These are phyloP conservation scores for Sphagnum fallax DNA, from an alignment of 228 moss, liverwort and hornwort genomes.

Conservation along the genomic window DNA sequence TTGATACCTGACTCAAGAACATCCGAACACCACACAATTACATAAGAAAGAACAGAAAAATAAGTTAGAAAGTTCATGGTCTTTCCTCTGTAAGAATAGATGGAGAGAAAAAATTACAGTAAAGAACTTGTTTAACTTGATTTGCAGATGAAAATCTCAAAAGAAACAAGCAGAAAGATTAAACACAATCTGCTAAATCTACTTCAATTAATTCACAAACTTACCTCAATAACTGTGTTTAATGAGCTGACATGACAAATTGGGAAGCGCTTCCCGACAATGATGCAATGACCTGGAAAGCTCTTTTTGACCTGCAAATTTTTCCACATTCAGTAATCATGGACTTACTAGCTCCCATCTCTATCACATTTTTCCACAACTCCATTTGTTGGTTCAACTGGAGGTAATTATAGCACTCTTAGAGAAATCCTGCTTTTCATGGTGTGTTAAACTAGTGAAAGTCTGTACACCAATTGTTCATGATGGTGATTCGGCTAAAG, in stretches of 20 bases:
- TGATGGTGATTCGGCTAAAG: too few relatives aligned
- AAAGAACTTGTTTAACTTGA: background rate
- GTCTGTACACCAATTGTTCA: too few relatives aligned
- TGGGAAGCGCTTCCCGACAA: conserved; percentile 91
- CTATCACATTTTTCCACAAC: too few relatives aligned
- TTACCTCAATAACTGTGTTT: conserved; percentile 68
- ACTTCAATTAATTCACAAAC: background rate
- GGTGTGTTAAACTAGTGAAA: too few relatives aligned
- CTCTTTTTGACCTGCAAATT: conserved; percentile 60
- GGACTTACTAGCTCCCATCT: too few relatives aligned
- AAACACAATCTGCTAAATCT: background rate
- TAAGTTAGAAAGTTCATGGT: background rate
- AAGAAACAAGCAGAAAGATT: background rate
- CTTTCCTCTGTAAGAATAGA: background rate
- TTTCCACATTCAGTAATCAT: background rate
- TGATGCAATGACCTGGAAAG: conserved; percentile 71
- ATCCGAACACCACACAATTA: background rate
- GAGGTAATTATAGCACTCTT: too few relatives aligned
- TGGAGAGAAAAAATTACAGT: too few relatives aligned
- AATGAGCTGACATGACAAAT: conserved; percentile 78
- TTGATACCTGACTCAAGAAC: conserved; percentile 64
- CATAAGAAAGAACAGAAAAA: background rate
- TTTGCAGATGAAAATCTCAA: background rate
- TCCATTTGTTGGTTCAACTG: too few relatives aligned
- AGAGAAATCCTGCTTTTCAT: too few relatives aligned